A percentile compares a stretch with the other conserved stretches of the same genome.
Conservation (phyloP, 331 rosid species). For the Acacia concinna region DNA sequence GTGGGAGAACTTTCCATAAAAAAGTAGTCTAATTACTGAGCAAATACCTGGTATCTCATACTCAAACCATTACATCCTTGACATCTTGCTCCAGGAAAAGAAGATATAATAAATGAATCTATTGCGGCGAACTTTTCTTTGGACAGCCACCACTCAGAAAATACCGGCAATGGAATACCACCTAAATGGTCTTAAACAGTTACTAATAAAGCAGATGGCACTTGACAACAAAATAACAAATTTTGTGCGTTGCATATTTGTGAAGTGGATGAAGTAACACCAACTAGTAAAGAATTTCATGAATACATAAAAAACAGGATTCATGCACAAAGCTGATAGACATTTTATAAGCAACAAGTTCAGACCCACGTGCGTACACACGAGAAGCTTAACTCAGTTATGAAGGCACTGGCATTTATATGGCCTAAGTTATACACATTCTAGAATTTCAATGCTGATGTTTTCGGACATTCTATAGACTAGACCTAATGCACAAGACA, state of each 20-base stretch:
- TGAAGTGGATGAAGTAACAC: background rate
- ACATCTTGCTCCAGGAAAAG: constrained; percentile 68
- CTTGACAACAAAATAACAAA: constrained; percentile 5
- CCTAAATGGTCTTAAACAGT: constrained; percentile 45
- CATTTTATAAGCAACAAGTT: background rate
- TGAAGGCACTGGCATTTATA: background rate
- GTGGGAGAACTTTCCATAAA: background rate
- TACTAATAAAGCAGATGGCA: constrained; percentile 11
- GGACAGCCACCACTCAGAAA: constrained; percentile 98
- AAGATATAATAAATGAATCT: constrained; percentile 75
- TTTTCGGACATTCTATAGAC: background rate
- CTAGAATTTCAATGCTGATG: background rate
- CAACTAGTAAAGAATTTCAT: background rate
- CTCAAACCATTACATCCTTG: constrained; percentile 22
- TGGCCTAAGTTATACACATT: constrained; percentile 11
- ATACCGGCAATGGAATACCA: constrained; percentile 81
- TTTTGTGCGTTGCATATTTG: background rate
- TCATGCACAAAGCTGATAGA: background rate
- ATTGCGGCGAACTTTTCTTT: constrained; percentile 77
- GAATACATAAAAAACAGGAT: background rate
- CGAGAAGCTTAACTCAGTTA: background rate
- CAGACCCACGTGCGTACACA: background rate
- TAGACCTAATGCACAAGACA: background rate
- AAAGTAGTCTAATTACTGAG: constrained; percentile 1
- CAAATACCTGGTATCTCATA: constrained; percentile 73